Conservation (phyloP, 176 grass and related monocot genomes). For the Musa beccarii region DNA sequence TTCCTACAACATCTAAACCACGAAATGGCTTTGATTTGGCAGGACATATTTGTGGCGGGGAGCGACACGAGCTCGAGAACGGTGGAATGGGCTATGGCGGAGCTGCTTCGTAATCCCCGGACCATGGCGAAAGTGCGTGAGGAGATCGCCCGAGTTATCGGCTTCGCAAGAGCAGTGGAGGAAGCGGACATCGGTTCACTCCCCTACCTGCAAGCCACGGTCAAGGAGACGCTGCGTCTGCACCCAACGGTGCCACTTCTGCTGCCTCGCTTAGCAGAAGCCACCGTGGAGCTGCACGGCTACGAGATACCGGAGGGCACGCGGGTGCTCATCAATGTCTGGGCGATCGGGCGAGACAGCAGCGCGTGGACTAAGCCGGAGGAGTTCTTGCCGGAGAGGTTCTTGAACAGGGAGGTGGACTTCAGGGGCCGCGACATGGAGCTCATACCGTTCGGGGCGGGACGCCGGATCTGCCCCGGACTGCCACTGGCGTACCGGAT, state of each 20-base stretch:
- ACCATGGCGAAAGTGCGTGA: slow-evolving; percentile 34
- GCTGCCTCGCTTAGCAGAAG: slow-evolving; percentile 25
- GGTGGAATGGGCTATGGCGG: slow-evolving; percentile 56
- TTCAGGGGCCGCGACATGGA: slow-evolving; percentile 19
- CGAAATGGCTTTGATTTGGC: neutral
- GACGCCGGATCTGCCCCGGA: slow-evolving; percentile 4
- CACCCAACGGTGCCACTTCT: slow-evolving; percentile 37
- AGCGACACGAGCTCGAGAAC: neutral
- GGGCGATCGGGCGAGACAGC: slow-evolving; percentile 32
- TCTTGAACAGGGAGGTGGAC: slow-evolving; percentile 25
- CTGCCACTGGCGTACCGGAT: slow-evolving; percentile 1
- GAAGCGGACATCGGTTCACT: slow-evolving; percentile 26
- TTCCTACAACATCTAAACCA: too few relatives aligned
- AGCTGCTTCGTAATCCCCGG: slow-evolving; percentile 36
- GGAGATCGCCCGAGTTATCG: slow-evolving; percentile 26
- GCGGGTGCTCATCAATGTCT: slow-evolving; percentile 35
- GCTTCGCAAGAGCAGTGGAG: slow-evolving; percentile 10
- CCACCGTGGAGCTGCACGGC: slow-evolving; percentile 19
- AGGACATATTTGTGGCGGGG: slow-evolving; percentile 2
- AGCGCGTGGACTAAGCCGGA: slow-evolving; percentile 31
- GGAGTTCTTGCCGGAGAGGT: slow-evolving; percentile 36
- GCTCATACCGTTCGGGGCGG: slow-evolving; percentile 2
- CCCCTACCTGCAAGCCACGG: slow-evolving; percentile 38
- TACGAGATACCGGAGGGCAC: slow-evolving; percentile 33
- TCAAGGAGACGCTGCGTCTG: slow-evolving; percentile 49